A percentile compares a stretch with the other conserved stretches of the same genome.
Evolutionary conservation across 2,329 filamentous ascomycete species (phyloP).

Genomic region (Bipolaris bicolor): DNA sequence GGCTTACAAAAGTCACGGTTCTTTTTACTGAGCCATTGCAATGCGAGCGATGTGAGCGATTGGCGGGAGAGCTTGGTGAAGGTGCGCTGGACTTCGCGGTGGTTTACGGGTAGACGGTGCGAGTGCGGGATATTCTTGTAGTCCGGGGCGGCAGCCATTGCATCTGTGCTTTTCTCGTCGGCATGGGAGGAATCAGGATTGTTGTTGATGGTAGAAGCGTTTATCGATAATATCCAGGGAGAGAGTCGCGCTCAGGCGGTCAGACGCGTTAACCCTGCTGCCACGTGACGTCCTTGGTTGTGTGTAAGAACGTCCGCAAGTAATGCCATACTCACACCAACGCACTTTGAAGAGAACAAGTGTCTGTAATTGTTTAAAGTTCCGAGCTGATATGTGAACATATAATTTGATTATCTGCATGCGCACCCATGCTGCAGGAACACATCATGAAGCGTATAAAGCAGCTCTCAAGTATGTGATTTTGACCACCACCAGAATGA

Average conservation of each 20-base stretch:
- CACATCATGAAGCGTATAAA: not conserved
- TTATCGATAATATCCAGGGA: constrained; percentile 29
- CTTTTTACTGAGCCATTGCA: constrained; percentile 77
- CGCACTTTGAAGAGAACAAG: not conserved
- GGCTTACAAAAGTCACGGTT: constrained; percentile 67
- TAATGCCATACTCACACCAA: not conserved
- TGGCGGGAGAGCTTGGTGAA: constrained; percentile 74
- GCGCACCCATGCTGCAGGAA: not conserved
- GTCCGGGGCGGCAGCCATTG: constrained; percentile 68
- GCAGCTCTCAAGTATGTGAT: not conserved
- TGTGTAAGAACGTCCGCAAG: not conserved
- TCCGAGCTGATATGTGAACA: not conserved
- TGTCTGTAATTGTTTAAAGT: not conserved
- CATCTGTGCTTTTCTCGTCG: constrained; percentile 35
- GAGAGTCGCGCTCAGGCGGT: constrained; percentile 17
- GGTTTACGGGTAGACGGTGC: constrained; percentile 70
- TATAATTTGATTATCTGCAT: not conserved
- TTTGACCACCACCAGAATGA: too few species aligned
- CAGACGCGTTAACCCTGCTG: constrained; percentile 6
- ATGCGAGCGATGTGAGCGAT: constrained; percentile 72
- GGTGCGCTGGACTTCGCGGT: constrained; percentile 68
- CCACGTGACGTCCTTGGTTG: constrained; percentile 18
- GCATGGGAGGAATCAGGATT: constrained; percentile 31
- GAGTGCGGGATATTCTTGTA: constrained; percentile 73
- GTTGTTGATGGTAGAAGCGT: constrained; percentile 24